These are phyloP conservation scores for Musa balbisiana DNA, from an alignment of 202 grass and related monocot species.

Conservation along the genomic window DNA sequence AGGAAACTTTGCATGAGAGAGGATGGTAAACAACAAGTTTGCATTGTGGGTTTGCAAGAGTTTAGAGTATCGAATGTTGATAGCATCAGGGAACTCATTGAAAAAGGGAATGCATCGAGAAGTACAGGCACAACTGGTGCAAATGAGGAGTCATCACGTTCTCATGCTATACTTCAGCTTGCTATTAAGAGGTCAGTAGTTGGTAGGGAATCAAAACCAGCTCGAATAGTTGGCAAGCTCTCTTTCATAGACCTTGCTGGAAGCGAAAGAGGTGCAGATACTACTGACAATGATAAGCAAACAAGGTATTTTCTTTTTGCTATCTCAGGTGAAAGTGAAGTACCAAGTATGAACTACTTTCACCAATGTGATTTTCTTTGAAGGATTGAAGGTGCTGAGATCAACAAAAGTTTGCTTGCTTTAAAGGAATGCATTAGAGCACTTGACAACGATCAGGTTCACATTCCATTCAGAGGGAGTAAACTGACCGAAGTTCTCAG, in stretches of 20 bases:
- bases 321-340: not conserved
- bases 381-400: constrained; percentile 50
- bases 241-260: constrained; percentile 53
- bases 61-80: constrained; percentile 44
- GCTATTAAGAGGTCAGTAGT: constrained; percentile 33
- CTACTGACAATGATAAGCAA: constrained; percentile 51
- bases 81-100: constrained; percentile 35
- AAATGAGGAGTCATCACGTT: constrained; percentile 45
- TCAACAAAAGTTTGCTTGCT: constrained; percentile 44
- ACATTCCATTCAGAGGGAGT: constrained; percentile 52
- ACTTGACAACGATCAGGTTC: constrained; percentile 39
- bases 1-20: constrained; percentile 54
- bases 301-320: constrained; percentile 21
- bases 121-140: constrained; percentile 40
- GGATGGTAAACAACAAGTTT: constrained; percentile 48
- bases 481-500: constrained; percentile 45
- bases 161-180: constrained; percentile 46
- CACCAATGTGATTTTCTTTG: constrained; percentile 17
- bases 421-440: constrained; percentile 49
- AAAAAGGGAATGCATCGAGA: constrained; percentile 36
- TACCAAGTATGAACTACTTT: not conserved
- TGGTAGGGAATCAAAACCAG: constrained; percentile 34
- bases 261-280: constrained; percentile 47
- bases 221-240: constrained; percentile 39
- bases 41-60: constrained; percentile 46